Evolutionary conservation across 148 eudicot species (phyloP).

Genomic region (Persicaria maculosa): DNA sequence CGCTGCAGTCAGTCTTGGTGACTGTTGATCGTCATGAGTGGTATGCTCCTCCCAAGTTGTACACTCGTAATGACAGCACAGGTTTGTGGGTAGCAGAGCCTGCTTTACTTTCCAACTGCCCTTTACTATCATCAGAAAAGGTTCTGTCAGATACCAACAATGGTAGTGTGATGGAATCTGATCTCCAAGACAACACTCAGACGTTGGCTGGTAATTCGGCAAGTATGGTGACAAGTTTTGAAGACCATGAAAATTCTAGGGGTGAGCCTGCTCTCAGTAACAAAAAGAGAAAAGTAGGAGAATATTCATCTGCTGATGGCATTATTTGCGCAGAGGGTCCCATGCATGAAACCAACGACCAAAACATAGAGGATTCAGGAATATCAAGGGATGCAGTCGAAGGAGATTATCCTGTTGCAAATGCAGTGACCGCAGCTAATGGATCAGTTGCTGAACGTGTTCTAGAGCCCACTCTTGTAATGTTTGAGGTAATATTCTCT

Average conservation of each 20-base stretch:
- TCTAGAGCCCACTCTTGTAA: conserved; percentile 92
- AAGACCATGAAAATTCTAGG: conserved; percentile 41
- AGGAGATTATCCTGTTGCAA: conserved; percentile 45
- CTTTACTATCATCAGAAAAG: conserved; percentile 32
- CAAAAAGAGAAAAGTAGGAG: conserved; percentile 64
- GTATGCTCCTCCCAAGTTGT: conserved; percentile 83
- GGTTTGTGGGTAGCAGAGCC: conserved; percentile 65
- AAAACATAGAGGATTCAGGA: conserved; percentile 38
- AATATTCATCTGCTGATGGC: conserved; percentile 55
- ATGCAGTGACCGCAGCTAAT: conserved; percentile 38
- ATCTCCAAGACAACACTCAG: conserved; percentile 33
- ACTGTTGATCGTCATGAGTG: conserved; percentile 96
- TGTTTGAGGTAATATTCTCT: conserved; percentile 64
- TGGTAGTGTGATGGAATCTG: conserved; percentile 38
- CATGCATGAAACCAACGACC: conserved; percentile 43
- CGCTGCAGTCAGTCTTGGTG: conserved; percentile 80
- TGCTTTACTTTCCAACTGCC: conserved; percentile 60
- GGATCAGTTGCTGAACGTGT: conserved; percentile 86
- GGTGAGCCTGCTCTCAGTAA: conserved; percentile 57
- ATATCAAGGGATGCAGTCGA: conserved; percentile 30
- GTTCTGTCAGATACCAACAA: conserved; percentile 27
- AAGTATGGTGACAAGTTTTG: conserved; percentile 55
- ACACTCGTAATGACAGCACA: conserved; percentile 70
- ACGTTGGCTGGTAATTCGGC: conserved; percentile 44
- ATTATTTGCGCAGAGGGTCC: conserved; percentile 34